Conservation (phyloP, 225 moss, liverwort and hornwort species). For the Marchantia paleacea region DNA sequence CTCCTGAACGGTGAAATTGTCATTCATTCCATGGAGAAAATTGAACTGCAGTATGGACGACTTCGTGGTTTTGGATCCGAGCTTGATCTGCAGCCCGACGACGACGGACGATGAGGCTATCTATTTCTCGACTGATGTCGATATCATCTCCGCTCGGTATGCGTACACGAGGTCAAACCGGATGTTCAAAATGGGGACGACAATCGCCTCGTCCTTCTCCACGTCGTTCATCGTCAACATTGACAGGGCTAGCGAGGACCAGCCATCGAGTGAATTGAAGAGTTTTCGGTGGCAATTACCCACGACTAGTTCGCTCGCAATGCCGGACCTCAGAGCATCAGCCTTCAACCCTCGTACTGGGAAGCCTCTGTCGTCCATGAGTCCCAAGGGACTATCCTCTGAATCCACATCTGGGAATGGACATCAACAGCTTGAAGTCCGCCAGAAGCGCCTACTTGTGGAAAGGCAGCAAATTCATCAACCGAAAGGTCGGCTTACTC, state of each 20-base stretch:
- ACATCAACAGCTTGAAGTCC: constrained; percentile 60
- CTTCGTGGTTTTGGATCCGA: constrained; percentile 8
- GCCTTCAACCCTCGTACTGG: constrained; percentile 42
- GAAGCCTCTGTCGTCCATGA: constrained; percentile 15
- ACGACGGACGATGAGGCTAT: constrained; percentile 19
- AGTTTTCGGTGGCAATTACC: constrained; percentile 34
- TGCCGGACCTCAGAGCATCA: constrained; percentile 41
- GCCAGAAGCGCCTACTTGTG: constrained; percentile 51
- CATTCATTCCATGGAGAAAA: constrained; percentile 43
- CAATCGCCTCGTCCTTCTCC: constrained; percentile 44
- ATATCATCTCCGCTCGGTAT: constrained; percentile 36
- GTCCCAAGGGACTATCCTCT: constrained; percentile 33
- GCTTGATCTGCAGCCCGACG: constrained; percentile 33
- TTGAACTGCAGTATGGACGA: constrained; percentile 47
- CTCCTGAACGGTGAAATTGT: constrained; percentile 33
- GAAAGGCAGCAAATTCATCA: constrained; percentile 33
- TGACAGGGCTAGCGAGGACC: constrained; percentile 34
- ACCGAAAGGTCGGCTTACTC: constrained; percentile 47
- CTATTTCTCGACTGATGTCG: constrained; percentile 25
- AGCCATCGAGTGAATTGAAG: constrained; percentile 32
- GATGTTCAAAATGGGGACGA: constrained; percentile 42
- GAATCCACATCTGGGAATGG: constrained; percentile 46
- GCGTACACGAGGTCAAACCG: constrained; percentile 40
- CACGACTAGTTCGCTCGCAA: constrained; percentile 46
- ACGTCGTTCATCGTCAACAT: constrained; percentile 47